These are phyloP conservation scores for Sarocladium kiliense DNA, from an alignment of 2,329 filamentous ascomycete species.

Conservation along the genomic window DNA sequence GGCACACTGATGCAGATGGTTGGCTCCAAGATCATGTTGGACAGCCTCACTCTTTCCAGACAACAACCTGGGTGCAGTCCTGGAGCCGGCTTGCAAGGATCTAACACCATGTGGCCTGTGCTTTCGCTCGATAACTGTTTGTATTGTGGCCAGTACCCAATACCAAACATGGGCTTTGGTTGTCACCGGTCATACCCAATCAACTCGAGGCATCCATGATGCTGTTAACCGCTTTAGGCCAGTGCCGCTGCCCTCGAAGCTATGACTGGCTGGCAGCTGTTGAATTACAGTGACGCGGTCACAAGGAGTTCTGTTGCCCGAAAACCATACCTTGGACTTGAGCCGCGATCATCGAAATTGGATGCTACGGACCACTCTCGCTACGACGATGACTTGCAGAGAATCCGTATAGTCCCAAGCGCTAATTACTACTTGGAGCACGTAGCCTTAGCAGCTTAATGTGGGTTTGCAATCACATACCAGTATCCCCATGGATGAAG, in stretches of 20 bases:
- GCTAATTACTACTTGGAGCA: no score
- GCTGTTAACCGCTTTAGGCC: background rate
- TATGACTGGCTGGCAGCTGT: no score
- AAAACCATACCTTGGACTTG: no score
- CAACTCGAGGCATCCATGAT: background rate
- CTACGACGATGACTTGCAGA: no score
- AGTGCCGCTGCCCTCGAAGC: background rate
- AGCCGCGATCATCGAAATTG: no score
- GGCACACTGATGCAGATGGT: background rate
- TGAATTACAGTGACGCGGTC: no score
- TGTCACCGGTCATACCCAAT: background rate
- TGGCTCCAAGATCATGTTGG: background rate
- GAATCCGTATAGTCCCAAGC: no score
- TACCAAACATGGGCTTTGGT: background rate
- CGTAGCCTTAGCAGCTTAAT: no score
- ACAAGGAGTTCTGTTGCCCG: no score
- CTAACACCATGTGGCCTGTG: background rate
- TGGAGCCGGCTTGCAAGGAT: conserved; percentile 4
- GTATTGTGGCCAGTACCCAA: background rate
- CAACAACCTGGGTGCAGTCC: no score
- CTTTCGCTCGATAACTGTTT: background rate
- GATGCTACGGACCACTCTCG: no score
- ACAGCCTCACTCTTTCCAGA: conserved; percentile 2
- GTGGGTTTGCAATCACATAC: no score
- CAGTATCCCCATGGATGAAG: background rate